phyloP scores from a whole-genome alignment of 2,329 filamentous ascomycete genomes.

The Fusarium floridanum region DNA sequence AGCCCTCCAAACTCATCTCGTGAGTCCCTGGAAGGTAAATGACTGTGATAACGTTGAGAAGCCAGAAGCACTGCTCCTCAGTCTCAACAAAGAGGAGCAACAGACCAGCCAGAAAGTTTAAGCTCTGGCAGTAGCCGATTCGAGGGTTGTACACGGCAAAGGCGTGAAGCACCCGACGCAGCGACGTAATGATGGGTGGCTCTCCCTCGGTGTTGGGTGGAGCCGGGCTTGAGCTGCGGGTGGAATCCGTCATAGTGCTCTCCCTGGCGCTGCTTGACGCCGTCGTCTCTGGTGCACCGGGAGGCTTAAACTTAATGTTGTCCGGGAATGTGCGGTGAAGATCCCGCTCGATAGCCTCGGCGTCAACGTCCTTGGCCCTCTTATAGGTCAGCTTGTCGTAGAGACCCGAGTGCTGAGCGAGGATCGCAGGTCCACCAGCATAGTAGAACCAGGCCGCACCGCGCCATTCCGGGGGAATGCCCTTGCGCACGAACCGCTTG shows the following conservation, averaged over 20 bases:
- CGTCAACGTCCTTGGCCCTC: constrained; percentile 77
- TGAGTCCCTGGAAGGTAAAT: constrained; percentile 92
- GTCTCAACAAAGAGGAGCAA: constrained; percentile 88
- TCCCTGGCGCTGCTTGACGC: constrained; percentile 49
- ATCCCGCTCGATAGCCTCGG: constrained; percentile 93
- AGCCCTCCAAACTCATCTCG: constrained; percentile 88
- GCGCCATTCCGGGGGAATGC: constrained; percentile 92
- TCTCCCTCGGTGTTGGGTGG: constrained; percentile 63
- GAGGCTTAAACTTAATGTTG: constrained; percentile 88
- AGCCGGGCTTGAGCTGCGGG: constrained; percentile 52
- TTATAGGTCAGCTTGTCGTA: constrained; percentile 79
- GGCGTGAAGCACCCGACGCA: constrained; percentile 87
- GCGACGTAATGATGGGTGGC: constrained; percentile 81
- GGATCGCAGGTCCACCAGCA: constrained; percentile 84
- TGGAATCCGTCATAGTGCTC: constrained; percentile 53
- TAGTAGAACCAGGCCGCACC: constrained; percentile 99
- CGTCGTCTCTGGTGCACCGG: constrained; percentile 51
- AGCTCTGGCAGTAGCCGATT: constrained; percentile 94
- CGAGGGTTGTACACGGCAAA: constrained; percentile 92
- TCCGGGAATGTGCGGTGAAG: constrained; percentile 95
- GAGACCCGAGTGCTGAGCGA: constrained; percentile 80
- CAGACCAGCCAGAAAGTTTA: constrained; percentile 94
- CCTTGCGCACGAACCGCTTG: constrained; percentile 91
- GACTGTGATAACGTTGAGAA: constrained; percentile 91
- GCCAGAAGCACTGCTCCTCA: constrained; percentile 92